phyloP scores from a whole-genome alignment of 208 protist species.

The Acanthamoeba royreba region DNA sequence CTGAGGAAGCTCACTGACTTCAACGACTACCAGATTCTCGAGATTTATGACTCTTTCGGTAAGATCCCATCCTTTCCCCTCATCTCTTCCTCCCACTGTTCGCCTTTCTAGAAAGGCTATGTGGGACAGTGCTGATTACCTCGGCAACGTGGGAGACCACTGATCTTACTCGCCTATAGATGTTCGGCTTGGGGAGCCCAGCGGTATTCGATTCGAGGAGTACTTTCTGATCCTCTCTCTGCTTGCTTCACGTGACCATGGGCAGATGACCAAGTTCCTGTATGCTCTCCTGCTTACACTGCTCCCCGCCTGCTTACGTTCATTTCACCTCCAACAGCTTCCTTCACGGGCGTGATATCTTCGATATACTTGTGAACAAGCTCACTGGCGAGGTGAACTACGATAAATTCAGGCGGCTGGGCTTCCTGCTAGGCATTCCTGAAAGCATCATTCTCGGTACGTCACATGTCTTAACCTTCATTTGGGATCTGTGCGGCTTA shows the following conservation, averaged over 20 bases:
- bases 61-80: background rate
- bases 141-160: too few species aligned
- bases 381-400: background rate
- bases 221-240: slow-evolving; percentile 18
- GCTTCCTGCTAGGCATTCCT: slow-evolving; percentile 43
- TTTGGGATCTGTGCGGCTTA: too few species aligned
- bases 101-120: too few species aligned
- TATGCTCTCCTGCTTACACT: background rate
- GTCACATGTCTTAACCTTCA: too few species aligned
- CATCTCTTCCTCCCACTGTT: background rate
- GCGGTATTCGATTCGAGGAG: slow-evolving; percentile 45
- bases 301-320: background rate
- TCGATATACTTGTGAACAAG: slow-evolving; percentile 9
- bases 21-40: slow-evolving; percentile 35
- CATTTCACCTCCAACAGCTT: too few species aligned
- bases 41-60: slow-evolving; percentile 47
- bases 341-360: background rate
- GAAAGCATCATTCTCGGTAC: slow-evolving; percentile 13
- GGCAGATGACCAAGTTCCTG: slow-evolving; percentile 24
- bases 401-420: slow-evolving; percentile 23
- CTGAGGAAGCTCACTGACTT: slow-evolving; percentile 45
- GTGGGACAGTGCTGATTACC: too few species aligned
- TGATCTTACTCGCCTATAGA: too few species aligned
- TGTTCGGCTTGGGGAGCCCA: background rate
- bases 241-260: background rate